phyloP scores from a whole-genome alignment of 2,329 filamentous ascomycete genomes.

The Clonostachys byssicola region DNA sequence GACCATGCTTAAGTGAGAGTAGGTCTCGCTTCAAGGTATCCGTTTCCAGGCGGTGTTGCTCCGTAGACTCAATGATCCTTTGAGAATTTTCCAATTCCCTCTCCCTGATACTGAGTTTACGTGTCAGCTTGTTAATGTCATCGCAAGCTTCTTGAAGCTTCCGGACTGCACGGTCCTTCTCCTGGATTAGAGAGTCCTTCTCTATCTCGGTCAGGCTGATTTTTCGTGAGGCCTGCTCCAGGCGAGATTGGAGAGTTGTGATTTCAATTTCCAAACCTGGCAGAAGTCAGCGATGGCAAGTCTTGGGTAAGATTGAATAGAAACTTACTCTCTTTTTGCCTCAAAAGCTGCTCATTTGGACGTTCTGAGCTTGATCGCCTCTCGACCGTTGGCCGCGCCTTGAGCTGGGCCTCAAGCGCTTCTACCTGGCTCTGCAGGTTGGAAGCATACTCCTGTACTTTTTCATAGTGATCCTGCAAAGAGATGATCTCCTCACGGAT shows the following conservation, averaged over 20 bases:
- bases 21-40: constrained; percentile 34
- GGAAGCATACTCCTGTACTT: constrained; percentile 49
- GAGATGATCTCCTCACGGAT: constrained; percentile 53
- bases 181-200: constrained; percentile 56
- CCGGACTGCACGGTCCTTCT: constrained; percentile 61
- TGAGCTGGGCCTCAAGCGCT: constrained; percentile 42
- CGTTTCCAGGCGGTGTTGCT: constrained; percentile 30
- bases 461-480: constrained; percentile 51
- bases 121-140: constrained; percentile 46
- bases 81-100: constrained; percentile 36
- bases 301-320: not conserved
- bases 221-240: constrained; percentile 61
- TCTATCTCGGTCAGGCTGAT: constrained; percentile 59
- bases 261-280: constrained; percentile 56
- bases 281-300: not conserved
- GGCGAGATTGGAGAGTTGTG: constrained; percentile 52
- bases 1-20: constrained; percentile 29
- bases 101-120: constrained; percentile 32
- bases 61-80: constrained; percentile 32
- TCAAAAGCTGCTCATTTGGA: constrained; percentile 36
- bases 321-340: constrained; percentile 53
- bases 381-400: constrained; percentile 34
- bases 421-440: constrained; percentile 47
- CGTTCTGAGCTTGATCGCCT: constrained; percentile 36
- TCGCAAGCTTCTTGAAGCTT: constrained; percentile 59